Evolutionary conservation across 805 yeast genomes (phyloP).

Genomic region (Grigorovia humatica): DNA sequence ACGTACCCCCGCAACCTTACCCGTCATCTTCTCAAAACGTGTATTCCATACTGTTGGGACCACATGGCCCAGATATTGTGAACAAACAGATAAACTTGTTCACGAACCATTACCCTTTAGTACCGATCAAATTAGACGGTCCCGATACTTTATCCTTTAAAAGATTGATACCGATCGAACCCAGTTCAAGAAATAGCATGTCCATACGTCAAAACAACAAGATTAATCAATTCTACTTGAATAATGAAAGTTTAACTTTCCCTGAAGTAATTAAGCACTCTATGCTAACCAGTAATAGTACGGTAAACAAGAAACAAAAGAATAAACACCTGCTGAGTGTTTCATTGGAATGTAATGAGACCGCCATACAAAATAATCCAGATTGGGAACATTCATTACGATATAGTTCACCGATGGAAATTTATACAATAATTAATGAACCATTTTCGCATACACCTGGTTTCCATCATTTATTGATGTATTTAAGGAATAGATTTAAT

Average conservation of each 20-base stretch:
- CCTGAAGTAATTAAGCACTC: slow-evolving; percentile 44
- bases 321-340: slow-evolving; percentile 4
- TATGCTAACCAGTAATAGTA: slow-evolving; percentile 5
- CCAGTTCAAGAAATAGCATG: slow-evolving; percentile 5
- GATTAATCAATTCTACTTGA: slow-evolving; percentile 61
- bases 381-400: slow-evolving; percentile 28
- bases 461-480: slow-evolving; percentile 69
- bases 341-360: slow-evolving; percentile 20
- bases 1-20: slow-evolving; percentile 9
- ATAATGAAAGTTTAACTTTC: slow-evolving; percentile 37
- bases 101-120: slow-evolving; percentile 23
- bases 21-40: slow-evolving; percentile 15
- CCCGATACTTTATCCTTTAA: slow-evolving; percentile 12
- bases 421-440: slow-evolving; percentile 59
- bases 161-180: slow-evolving; percentile 12
- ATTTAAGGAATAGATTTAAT: slow-evolving; percentile 61
- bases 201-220: slow-evolving; percentile 5
- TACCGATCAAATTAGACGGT: slow-evolving; percentile 15
- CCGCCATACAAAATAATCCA: slow-evolving; percentile 17
- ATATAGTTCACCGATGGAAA: slow-evolving; percentile 61
- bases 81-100: slow-evolving; percentile 19
- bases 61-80: slow-evolving; percentile 18
- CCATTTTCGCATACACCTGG: slow-evolving; percentile 91
- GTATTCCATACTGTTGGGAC: slow-evolving; percentile 22
- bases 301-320: slow-evolving; percentile 7